phyloP scores from a whole-genome alignment of 495 filamentous ascomycete genomes.

The Pseudoneurospora amorphoporcata region DNA sequence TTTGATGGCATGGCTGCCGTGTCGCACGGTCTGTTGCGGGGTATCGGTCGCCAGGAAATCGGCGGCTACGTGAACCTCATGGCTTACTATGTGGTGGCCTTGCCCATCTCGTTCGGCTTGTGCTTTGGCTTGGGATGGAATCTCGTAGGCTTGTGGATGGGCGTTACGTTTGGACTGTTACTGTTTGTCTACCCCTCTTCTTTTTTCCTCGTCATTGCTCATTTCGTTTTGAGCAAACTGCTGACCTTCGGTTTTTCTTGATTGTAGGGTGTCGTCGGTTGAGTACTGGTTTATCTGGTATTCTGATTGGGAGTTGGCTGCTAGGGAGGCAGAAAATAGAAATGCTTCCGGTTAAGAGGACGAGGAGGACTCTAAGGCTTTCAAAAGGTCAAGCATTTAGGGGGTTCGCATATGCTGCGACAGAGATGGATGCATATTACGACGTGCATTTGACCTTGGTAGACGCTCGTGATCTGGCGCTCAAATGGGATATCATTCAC shows the following conservation, averaged over 20 bases:
- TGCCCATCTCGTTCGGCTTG: conserved; percentile 72
- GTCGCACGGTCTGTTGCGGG: conserved; percentile 74
- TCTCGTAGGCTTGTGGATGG: conserved; percentile 69
- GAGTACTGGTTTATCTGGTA: conserved; percentile 57
- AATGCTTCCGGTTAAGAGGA: conserved; percentile 45
- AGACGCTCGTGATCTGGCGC: neutral
- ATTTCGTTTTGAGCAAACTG: neutral
- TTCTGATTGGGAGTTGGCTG: conserved; percentile 64
- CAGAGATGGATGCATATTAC: neutral
- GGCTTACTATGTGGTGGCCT: conserved; percentile 73
- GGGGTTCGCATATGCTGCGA: neutral
- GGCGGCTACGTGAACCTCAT: conserved; percentile 80
- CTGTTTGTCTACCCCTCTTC: conserved; percentile 32
- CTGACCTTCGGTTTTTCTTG: neutral
- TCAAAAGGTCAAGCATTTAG: neutral
- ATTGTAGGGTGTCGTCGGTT: conserved; percentile 44
- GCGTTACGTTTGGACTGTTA: conserved; percentile 59
- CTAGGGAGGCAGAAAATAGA: conserved; percentile 58
- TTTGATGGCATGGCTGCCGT: conserved; percentile 71
- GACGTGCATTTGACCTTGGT: neutral
- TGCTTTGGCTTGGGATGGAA: conserved; percentile 65
- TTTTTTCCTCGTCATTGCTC: neutral
- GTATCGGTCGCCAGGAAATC: conserved; percentile 75
- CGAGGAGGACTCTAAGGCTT: neutral
- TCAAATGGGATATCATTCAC: neutral